Conservation (phyloP, 306 rosid species). For the Albizia julibrissin region DNA sequence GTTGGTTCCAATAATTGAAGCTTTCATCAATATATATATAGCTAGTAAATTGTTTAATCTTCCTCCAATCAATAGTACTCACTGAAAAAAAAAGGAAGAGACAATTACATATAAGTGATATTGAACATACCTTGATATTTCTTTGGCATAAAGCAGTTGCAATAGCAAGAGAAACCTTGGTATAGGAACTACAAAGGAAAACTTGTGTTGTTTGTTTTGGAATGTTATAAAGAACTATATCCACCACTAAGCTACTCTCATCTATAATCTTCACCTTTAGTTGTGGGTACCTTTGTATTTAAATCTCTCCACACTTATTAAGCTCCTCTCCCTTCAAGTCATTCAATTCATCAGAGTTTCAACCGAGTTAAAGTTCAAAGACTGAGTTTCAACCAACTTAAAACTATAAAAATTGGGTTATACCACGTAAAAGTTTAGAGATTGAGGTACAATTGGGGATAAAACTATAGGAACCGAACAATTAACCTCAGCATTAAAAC, state of each 20-base stretch:
- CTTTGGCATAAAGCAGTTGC: constrained; percentile 57
- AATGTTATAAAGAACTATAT: constrained; percentile 53
- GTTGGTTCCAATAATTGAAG: background rate
- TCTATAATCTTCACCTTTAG: constrained; percentile 70
- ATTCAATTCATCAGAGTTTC: background rate
- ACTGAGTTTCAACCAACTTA: too few relatives aligned
- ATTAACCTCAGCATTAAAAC: background rate
- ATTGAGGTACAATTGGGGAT: too few relatives aligned
- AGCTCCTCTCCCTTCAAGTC: constrained; percentile 50
- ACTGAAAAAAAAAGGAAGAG: background rate
- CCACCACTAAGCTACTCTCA: constrained; percentile 76
- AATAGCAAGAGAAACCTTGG: constrained; percentile 65
- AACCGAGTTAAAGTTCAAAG: too few relatives aligned
- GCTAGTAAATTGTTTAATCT: background rate
- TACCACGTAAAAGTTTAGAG: too few relatives aligned
- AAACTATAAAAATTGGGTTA: too few relatives aligned
- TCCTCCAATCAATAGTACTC: background rate
- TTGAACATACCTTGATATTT: constrained; percentile 50
- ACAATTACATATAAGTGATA: background rate
- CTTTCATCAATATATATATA: background rate
- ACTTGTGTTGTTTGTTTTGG: constrained; percentile 61
- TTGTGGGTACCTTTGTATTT: constrained; percentile 51
- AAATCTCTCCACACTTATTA: constrained; percentile 64
- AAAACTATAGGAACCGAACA: too few relatives aligned
- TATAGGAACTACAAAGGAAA: constrained; percentile 54